Base-by-base conservation (phyloP, 2,329 filamentous ascomycete genomes). In the Curvularia hawaiiensis region DNA sequence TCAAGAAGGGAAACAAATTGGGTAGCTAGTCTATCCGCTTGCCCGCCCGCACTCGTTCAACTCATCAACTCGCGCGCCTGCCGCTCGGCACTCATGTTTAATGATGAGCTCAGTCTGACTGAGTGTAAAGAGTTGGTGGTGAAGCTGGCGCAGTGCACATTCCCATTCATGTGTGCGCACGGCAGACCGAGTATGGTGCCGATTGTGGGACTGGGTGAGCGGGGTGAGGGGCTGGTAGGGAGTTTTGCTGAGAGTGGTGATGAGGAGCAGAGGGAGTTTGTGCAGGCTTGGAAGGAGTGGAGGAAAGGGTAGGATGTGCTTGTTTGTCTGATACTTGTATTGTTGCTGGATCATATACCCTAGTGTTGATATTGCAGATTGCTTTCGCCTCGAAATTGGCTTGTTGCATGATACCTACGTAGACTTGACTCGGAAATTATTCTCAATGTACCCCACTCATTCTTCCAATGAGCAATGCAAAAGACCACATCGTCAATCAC, bases 101-200 rank as follows among this genome's bases (percentile, higher is more conserved):
- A 94, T 65, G 91, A 96, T 67, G 70, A 78, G 6, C 76, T 95
- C 8, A 81, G 80, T 0, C 61, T 71, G 0, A 75, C 80, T 0
- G 82, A 91, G 61, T 94, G 91, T 64, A 64, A 76, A 10, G 70
- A 74, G 0, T 74, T 95, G 33, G 72, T 94, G 0, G 59, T 53
- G 1, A 80, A 80, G 3, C 76, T 95, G n/a, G 82, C 83, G 0
- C 70, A 67, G 0, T 92, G 89, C 63, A 81, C 80, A 0, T 91
- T 94, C 60, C 91, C 91, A 0, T 95, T 95, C 63, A 88, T 91
- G 70, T 96, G 91, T 75, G 91, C 91, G 1, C 91, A 96, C 79
- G 91, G 91, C 0, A 80, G 81, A 50, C 79, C 80, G 18, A 79
- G 79, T 60, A 80, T 83, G 79, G 79, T 82, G 30, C 81, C 81